These are phyloP conservation scores for Poa pratensis DNA, from an alignment of 176 grass and related monocot species.

Conservation along the genomic window DNA sequence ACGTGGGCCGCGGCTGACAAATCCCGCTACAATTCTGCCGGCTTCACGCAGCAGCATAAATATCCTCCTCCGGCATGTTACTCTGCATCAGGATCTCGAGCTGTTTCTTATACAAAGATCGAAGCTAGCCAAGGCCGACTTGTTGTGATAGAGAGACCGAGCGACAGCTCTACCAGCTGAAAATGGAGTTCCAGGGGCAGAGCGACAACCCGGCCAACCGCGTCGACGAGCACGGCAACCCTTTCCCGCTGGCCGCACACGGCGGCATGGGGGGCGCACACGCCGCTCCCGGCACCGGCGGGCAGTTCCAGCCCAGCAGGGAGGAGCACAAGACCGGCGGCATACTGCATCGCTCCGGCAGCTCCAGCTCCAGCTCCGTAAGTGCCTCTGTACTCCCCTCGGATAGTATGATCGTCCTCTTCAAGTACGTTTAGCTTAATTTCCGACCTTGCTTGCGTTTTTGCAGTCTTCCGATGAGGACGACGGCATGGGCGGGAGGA, in stretches of 20 bases:
- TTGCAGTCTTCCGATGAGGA: slow-evolving; percentile 61
- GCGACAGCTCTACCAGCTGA: background rate
- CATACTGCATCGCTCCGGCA: slow-evolving; percentile 58
- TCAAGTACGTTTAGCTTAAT: background rate
- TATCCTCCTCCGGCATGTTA: background rate
- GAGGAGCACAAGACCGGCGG: slow-evolving; percentile 36
- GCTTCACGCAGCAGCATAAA: background rate
- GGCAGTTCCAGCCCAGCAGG: slow-evolving; percentile 36
- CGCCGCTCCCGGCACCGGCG: background rate
- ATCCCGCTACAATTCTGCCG: background rate
- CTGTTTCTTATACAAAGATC: background rate
- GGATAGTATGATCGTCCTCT: too few relatives aligned
- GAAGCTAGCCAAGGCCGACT: too few relatives aligned
- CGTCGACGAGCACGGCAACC: slow-evolving; percentile 44
- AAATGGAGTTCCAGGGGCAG: slow-evolving; percentile 41
- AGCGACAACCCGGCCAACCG: slow-evolving; percentile 16
- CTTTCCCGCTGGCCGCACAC: slow-evolving; percentile 9
- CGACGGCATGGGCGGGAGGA: slow-evolving; percentile 59
- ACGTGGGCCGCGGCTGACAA: background rate
- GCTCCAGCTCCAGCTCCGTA: slow-evolving; percentile 70
- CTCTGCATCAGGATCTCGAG: background rate
- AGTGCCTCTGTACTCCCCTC: background rate
- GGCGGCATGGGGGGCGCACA: background rate
- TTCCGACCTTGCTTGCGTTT: too few relatives aligned
- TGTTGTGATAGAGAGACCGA: background rate